Evolutionary conservation across 2,329 filamentous ascomycete genomes (phyloP).

Genomic region (Trichophyton rubrum): DNA sequence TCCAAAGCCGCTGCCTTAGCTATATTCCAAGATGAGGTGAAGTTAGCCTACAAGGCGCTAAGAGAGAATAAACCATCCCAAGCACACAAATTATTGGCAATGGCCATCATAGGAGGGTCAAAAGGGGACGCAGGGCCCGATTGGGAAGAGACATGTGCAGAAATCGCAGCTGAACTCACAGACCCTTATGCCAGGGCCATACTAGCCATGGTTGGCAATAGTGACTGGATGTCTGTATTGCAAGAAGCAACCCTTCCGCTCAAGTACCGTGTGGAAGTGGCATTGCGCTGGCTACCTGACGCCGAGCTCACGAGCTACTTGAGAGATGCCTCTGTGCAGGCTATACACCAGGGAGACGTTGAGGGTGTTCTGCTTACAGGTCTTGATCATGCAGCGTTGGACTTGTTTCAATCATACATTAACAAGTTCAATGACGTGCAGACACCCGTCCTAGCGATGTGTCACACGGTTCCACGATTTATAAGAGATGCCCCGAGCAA

Average conservation of each 20-base stretch:
- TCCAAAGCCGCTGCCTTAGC: slow-evolving; percentile 53
- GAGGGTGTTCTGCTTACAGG: slow-evolving; percentile 52
- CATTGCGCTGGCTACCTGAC: slow-evolving; percentile 41
- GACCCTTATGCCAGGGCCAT: slow-evolving; percentile 52
- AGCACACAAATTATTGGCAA: slow-evolving; percentile 45
- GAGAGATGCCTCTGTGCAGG: slow-evolving; percentile 39
- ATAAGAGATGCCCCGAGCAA: slow-evolving; percentile 42
- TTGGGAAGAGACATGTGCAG: slow-evolving; percentile 49
- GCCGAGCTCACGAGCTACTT: slow-evolving; percentile 41
- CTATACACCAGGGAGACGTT: slow-evolving; percentile 44
- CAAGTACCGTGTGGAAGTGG: slow-evolving; percentile 49
- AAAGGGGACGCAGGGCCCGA: slow-evolving; percentile 41
- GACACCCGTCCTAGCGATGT: slow-evolving; percentile 49
- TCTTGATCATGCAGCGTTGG: slow-evolving; percentile 44
- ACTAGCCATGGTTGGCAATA: slow-evolving; percentile 47
- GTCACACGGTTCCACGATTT: slow-evolving; percentile 46
- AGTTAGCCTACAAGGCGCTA: slow-evolving; percentile 45
- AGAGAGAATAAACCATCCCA: slow-evolving; percentile 41
- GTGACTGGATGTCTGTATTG: slow-evolving; percentile 48
- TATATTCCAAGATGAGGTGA: slow-evolving; percentile 47
- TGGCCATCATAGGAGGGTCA: slow-evolving; percentile 37
- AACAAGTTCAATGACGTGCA: slow-evolving; percentile 49
- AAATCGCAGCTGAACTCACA: slow-evolving; percentile 49
- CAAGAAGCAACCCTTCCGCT: slow-evolving; percentile 46
- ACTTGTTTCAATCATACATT: slow-evolving; percentile 50